Conservation (phyloP, 495 filamentous ascomycete species). For the Hypoxylon cercidicola region DNA sequence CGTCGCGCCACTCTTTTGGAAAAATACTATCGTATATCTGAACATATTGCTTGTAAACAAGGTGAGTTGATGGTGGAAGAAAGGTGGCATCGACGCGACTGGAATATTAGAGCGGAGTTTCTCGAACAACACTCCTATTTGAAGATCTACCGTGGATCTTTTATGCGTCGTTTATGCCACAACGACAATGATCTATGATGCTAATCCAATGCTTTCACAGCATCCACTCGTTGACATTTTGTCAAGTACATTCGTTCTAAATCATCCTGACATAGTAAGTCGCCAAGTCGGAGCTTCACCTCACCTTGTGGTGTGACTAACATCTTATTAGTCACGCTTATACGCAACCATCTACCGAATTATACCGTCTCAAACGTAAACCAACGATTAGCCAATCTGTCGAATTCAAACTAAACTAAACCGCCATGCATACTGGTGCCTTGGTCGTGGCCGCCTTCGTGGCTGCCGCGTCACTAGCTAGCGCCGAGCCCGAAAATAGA, state of each 20-base stretch:
- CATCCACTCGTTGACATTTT: conserved; percentile 68
- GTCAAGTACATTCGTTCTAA: conserved; percentile 74
- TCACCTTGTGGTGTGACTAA: conserved; percentile 39
- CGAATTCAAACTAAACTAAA: conserved; percentile 38
- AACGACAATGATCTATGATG: conserved; percentile 12
- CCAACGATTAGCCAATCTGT: conserved; percentile 33
- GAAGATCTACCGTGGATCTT: conserved; percentile 38
- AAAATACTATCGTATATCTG: conserved; percentile 19
- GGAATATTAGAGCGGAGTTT: conserved; percentile 25
- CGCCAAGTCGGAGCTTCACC: conserved; percentile 23
- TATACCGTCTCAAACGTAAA: conserved; percentile 25
- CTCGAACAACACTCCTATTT: conserved; percentile 14
- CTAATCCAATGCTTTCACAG: conserved; percentile 49
- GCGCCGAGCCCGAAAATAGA: conserved; percentile 52
- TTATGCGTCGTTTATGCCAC: conserved; percentile 19
- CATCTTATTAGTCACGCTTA: conserved; percentile 45
- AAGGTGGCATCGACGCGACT: not conserved
- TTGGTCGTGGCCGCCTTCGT: conserved; percentile 63
- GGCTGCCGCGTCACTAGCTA: conserved; percentile 60
- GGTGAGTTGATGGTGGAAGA: conserved; percentile 20
- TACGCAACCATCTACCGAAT: conserved; percentile 35
- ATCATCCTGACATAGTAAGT: conserved; percentile 63
- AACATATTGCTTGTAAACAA: conserved; percentile 36
- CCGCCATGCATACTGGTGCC: conserved; percentile 60
- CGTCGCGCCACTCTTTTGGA: conserved; percentile 45